Base-by-base conservation (phyloP, 345 rosid genomes). In the Geranium brycei region DNA sequence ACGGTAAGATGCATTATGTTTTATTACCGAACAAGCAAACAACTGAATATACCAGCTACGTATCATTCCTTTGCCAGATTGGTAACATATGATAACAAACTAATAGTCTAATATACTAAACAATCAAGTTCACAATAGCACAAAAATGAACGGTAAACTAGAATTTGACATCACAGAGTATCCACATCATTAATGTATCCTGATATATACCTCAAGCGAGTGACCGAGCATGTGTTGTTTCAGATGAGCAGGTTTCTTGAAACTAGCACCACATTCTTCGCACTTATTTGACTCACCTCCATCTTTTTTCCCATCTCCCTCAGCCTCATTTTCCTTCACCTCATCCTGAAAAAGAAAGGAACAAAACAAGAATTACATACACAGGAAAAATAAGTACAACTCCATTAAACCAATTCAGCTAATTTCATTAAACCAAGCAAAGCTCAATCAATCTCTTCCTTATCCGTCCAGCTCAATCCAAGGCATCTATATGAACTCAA, bases 161-260 rank as follows among this genome's bases (percentile, higher is more conserved):
- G 53, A 8, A 13, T 13, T 3, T 0, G 53, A 47, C 11, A 47
- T 13, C 14, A 2, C 3, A 19, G 41, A 57, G 12, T 60, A 7
- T 23, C 17, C 1, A 51, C 19, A 62, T 12, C 58, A 59, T 5
- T 7, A 18, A 47, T 58, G 23, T 18, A 11, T 53, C 7, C 5
- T 13, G 15, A 47, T 4, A 19, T 30, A 51, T 81, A 89, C 95
- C 97, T 83, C 95, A 19, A 85, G 70, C 0, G 85, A 90, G 74
- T 90, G 99, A 51, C 95, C 80, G 62, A 75, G 90, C 87, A 82
- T 77, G 66, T 93, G 99, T 57, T 90, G 96, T 67, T 76, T 83
- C 75, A 93, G 76, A 67, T 90, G 75, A 35, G 99, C 90, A 14
- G 91, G 91, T 71, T 90, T 93, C 68, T 72, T 90, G 59, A 93